Evolutionary conservation across 2,329 filamentous ascomycete genomes (phyloP), one percentile per base, ranked within the genome.

Genomic region (Xylariomycetidae sp.): DNA sequence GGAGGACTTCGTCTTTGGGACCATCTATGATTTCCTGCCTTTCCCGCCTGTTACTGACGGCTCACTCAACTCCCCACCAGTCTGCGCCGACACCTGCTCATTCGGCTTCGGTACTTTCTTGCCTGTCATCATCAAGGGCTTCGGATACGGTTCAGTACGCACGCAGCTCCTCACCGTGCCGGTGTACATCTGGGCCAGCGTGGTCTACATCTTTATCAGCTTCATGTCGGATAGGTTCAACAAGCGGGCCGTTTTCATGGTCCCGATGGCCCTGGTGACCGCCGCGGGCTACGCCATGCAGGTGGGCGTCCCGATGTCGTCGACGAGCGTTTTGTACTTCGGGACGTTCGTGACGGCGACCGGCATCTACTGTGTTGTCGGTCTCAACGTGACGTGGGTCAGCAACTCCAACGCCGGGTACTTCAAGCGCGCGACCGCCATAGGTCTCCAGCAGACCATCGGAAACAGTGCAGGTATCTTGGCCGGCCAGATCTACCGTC

Each of bases 381-480:
- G 43, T 9, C 25, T 48, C 23, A 46, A 45, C 25, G 31, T 37
- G 7, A 38, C 42, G 4, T 42, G 38, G 43, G 19, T 44, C 22
- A 48, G 29, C 13, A 46, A 46, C 28, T 37, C 23, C 23, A 40
- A 45, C 18, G 42, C 42, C 17, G 41, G 41, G 3, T 42, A 46
- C 29, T 42, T 36, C 37, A 46, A 44, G 33, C 35, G 44, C 8
- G 38, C 41, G 6, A 37, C 41, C 14, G 41, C 41, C 2, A 40
- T 44, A 22, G 36, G 38, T 15, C 18, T 44, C 9, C 31, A 45
- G 22, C 40, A 42, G 35, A 40, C 40, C 37, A 10, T 47, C 40
- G 6, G 48, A 46, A 1, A 53, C 40, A 28, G 56, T 57, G 16
- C 50, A 45, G 12, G 59, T 56, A 40, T 45, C 15, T 25, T 42